Evolutionary conservation across 208 protist genomes (phyloP).

Genomic region (Acanthamoeba lenticulata): DNA sequence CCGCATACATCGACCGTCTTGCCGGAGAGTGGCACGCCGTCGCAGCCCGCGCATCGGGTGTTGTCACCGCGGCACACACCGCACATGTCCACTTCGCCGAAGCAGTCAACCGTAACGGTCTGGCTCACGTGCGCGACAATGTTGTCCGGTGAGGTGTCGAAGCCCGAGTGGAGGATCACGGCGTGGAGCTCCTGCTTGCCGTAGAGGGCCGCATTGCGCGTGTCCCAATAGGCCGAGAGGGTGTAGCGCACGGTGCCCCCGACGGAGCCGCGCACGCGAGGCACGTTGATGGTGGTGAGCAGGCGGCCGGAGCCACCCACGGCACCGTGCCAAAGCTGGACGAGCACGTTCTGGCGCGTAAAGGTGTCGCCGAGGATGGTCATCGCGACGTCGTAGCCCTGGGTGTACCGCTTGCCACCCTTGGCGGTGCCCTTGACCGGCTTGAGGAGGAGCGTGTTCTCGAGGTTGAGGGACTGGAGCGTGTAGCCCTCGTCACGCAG

Average conservation of each 20-base stretch:
- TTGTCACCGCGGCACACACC: constrained; percentile 10
- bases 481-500: neutral
- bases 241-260: neutral
- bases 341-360: neutral
- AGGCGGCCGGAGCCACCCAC: neutral
- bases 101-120: neutral
- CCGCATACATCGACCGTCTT: neutral
- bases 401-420: neutral
- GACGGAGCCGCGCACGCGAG: neutral
- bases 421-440: neutral
- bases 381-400: neutral
- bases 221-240: neutral
- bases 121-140: neutral
- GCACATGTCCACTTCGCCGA: neutral
- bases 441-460: neutral
- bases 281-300: neutral
- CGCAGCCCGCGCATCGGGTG: neutral
- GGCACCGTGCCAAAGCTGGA: neutral
- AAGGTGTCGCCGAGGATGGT: constrained; percentile 5
- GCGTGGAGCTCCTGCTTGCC: neutral
- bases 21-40: neutral
- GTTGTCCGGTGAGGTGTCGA: neutral
- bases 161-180: neutral
- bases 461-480: neutral
- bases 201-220: neutral